These are phyloP conservation scores for Alternaria tenuissima DNA, from an alignment of 2,329 filamentous ascomycete species.

Conservation along the genomic window DNA sequence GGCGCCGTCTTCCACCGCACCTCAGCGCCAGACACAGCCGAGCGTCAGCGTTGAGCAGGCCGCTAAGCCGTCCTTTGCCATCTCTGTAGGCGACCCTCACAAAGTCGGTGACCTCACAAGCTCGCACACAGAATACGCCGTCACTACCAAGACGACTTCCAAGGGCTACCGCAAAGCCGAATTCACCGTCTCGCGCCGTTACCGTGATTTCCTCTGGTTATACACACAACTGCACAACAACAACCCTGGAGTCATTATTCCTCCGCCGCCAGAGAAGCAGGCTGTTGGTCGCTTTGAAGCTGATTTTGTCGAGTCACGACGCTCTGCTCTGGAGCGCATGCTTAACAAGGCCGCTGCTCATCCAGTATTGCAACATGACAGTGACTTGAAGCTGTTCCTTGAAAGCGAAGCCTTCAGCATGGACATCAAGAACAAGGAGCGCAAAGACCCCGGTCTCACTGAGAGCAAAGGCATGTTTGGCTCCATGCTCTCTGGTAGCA, in stretches of 20 bases:
- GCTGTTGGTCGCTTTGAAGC: slow-evolving; percentile 94
- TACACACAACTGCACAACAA: slow-evolving; percentile 95
- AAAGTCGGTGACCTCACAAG: slow-evolving; percentile 97
- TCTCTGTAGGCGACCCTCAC: slow-evolving; percentile 93
- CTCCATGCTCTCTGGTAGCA: slow-evolving; percentile 77
- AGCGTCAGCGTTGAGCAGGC: slow-evolving; percentile 94
- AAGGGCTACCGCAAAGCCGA: slow-evolving; percentile 94
- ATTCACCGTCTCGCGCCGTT: slow-evolving; percentile 91
- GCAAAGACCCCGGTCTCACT: slow-evolving; percentile 81
- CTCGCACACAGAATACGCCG: slow-evolving; percentile 97
- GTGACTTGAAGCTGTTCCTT: slow-evolving; percentile 92
- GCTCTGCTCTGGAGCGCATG: slow-evolving; percentile 95
- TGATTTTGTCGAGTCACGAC: slow-evolving; percentile 93
- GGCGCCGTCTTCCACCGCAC: slow-evolving; percentile 56
- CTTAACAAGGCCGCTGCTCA: slow-evolving; percentile 93
- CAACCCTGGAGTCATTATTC: slow-evolving; percentile 93
- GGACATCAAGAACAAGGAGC: slow-evolving; percentile 97
- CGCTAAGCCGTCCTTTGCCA: slow-evolving; percentile 88
- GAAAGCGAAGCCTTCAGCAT: slow-evolving; percentile 96
- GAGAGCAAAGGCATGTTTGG: slow-evolving; percentile 96
- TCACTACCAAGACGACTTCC: slow-evolving; percentile 93
- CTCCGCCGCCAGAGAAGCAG: slow-evolving; percentile 96
- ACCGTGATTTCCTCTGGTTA: slow-evolving; percentile 97
- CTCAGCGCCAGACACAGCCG: slow-evolving; percentile 67
- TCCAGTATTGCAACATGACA: slow-evolving; percentile 89